Conservation (phyloP, 2,329 filamentous ascomycete genomes). For the Diaporthe sp. region DNA sequence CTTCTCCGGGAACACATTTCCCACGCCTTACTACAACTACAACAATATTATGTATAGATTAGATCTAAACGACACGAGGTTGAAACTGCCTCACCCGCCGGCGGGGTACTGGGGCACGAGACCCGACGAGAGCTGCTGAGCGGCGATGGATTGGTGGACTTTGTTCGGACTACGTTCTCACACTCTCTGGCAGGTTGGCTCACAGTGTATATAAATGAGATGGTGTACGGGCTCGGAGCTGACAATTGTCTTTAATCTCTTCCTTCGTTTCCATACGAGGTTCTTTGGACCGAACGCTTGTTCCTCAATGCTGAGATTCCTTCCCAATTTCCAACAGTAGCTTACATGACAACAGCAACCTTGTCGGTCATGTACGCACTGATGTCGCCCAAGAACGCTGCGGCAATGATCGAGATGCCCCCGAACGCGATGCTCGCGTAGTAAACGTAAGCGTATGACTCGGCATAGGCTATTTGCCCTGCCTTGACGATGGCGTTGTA, state of each 20-base stretch:
- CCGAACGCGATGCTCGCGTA: conserved; percentile 75
- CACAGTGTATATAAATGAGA: background rate
- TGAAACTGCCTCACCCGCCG: conserved; percentile 29
- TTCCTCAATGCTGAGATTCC: background rate
- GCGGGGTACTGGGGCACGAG: conserved; percentile 34
- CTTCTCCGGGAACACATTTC: conserved; percentile 40
- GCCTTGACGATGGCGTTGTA: conserved; percentile 68
- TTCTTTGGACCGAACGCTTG: background rate
- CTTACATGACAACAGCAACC: conserved; percentile 64
- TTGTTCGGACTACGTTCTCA: background rate
- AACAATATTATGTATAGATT: conserved; percentile 43
- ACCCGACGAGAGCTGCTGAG: conserved; percentile 16
- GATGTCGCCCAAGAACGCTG: conserved; percentile 72
- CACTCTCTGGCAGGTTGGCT: background rate
- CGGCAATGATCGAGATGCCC: conserved; percentile 66
- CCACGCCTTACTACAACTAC: conserved; percentile 41
- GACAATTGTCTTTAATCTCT: background rate
- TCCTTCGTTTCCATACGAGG: background rate
- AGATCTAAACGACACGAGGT: conserved; percentile 32
- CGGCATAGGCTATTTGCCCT: conserved; percentile 69
- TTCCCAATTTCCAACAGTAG: background rate
- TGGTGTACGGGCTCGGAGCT: background rate
- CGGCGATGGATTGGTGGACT: background rate
- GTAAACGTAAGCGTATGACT: conserved; percentile 73
- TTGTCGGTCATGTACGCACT: conserved; percentile 70